Base-by-base conservation (phyloP, 2,329 filamentous ascomycete genomes). In the Exophiala oligosperma region DNA sequence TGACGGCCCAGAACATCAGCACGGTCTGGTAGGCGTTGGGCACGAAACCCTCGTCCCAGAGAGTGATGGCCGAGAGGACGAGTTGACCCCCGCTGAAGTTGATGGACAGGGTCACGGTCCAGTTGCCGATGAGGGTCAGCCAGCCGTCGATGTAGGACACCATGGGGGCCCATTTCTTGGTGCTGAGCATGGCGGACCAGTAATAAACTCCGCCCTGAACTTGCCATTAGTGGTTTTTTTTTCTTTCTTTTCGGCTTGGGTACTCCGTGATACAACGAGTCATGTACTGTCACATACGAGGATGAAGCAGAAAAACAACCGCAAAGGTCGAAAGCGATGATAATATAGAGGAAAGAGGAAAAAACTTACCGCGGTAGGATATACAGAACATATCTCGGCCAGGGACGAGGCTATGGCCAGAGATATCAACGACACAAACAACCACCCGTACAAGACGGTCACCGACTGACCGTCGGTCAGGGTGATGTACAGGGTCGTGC, bases 21-120 rank as follows among this genome's bases (percentile, higher is more conserved):
- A 90, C 82, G 0, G 86, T 90, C 73, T 90, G 87, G 82, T 84
- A 90, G 51, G 79, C 73, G 63, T 83, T 89, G 9, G 87, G 79
- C 21, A 84, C 84, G 68, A 84, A 90, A 62, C 86, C 81, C 60
- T 88, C 85, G n/a, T 86, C 76, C 81, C 85, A 90, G 0, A 90
- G 74, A n/a, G 82, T 80, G 61, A 90, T 88, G 1, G 86, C 86
- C 50, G 80, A 84, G 21, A 90, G 76, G 56, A 88, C 84, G 24
- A 88, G 81, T 64, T 91, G 83, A 0, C 86, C 88, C 2, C 89
- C 91, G 5, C 81, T 83, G 68, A 91, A 91, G 69, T 88, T 89
- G 73, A 91, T 90, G 40, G 78, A 80, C 6, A 81, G 71, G 1
- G 77, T 80, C 62, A 81, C 81, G 0, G 87, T 90, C 87, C 87